A percentile compares a stretch with the other conserved stretches of the same genome.
Evolutionary conservation across 768 basidiomycete genomes (phyloP).

Genomic region (Exidia glandulosa): DNA sequence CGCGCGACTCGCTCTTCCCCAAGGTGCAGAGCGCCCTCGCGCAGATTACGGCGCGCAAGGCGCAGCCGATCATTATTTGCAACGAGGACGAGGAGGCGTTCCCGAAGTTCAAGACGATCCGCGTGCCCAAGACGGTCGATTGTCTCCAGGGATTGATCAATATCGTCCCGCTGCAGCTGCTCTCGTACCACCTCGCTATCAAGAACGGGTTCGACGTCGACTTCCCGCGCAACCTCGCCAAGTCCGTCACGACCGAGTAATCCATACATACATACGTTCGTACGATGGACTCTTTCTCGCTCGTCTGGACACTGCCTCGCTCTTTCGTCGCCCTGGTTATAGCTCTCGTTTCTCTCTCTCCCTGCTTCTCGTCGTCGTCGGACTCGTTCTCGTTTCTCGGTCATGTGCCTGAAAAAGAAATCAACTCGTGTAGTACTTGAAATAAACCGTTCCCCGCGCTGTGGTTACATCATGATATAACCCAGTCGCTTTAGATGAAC

Average conservation of each 20-base stretch:
- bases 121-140: slow-evolving; percentile 90
- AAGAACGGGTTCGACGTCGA: slow-evolving; percentile 96
- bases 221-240: slow-evolving; percentile 93
- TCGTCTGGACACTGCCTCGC: too few relatives aligned
- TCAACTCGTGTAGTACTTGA: too few relatives aligned
- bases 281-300: not conserved
- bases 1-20: slow-evolving; percentile 93
- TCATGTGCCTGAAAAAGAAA: too few relatives aligned
- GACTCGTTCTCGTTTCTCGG: too few relatives aligned
- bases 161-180: slow-evolving; percentile 89
- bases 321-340: too few relatives aligned
- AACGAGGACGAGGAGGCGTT: slow-evolving; percentile 80
- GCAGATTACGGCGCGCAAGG: slow-evolving; percentile 96
- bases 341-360: too few relatives aligned
- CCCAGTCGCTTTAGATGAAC: too few relatives aligned
- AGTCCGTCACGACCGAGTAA: slow-evolving; percentile 67
- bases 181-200: slow-evolving; percentile 93
- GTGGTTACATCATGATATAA: too few relatives aligned
- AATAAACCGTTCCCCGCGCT: too few relatives aligned
- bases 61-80: slow-evolving; percentile 89
- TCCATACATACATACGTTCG: not conserved
- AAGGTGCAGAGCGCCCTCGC: slow-evolving; percentile 95
- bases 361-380: too few relatives aligned
- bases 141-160: slow-evolving; percentile 92
- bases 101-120: slow-evolving; percentile 67